Evolutionary conservation across 2,329 filamentous ascomycete genomes (phyloP).

Genomic region (Trichoderma gracile): DNA sequence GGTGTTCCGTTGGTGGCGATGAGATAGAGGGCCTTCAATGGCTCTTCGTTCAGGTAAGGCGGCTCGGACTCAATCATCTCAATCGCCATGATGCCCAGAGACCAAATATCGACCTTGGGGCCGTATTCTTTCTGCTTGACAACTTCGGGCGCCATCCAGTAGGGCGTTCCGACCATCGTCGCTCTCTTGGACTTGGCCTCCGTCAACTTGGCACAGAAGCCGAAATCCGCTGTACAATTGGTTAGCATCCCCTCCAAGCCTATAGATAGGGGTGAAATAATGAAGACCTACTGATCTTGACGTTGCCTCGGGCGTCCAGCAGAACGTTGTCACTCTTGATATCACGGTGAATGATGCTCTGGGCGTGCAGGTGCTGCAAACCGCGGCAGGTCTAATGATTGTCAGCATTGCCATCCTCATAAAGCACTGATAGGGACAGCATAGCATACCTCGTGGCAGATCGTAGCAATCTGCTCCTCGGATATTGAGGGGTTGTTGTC

Average conservation of each 20-base stretch:
- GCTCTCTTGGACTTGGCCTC: slow-evolving; percentile 96
- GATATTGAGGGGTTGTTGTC: slow-evolving; percentile 94
- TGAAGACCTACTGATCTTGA: slow-evolving; percentile 83
- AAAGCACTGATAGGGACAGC: too few species aligned
- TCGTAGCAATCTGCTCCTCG: slow-evolving; percentile 96
- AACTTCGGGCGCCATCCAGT: slow-evolving; percentile 99
- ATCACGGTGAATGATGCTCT: slow-evolving; percentile 97
- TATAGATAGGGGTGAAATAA: background rate
- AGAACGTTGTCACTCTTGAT: slow-evolving; percentile 99
- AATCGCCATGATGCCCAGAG: slow-evolving; percentile 98
- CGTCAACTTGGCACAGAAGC: slow-evolving; percentile 97
- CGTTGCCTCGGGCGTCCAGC: slow-evolving; percentile 88
- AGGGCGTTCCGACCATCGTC: slow-evolving; percentile 98
- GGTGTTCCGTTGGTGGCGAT: slow-evolving; percentile 98
- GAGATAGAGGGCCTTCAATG: slow-evolving; percentile 92
- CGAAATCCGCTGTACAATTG: slow-evolving; percentile 80
- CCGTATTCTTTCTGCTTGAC: slow-evolving; percentile 99
- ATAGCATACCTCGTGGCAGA: slow-evolving; percentile 81
- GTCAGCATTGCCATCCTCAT: background rate
- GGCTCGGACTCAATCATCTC: slow-evolving; percentile 99
- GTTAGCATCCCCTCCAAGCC: slow-evolving; percentile 32
- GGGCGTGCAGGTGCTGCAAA: slow-evolving; percentile 87
- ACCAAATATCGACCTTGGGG: slow-evolving; percentile 98
- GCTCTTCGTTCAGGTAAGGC: slow-evolving; percentile 96
- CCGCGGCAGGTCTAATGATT: slow-evolving; percentile 81